These are phyloP conservation scores for Myrica gale DNA, from an alignment of 306 rosid genomes.

Conservation along the genomic window DNA sequence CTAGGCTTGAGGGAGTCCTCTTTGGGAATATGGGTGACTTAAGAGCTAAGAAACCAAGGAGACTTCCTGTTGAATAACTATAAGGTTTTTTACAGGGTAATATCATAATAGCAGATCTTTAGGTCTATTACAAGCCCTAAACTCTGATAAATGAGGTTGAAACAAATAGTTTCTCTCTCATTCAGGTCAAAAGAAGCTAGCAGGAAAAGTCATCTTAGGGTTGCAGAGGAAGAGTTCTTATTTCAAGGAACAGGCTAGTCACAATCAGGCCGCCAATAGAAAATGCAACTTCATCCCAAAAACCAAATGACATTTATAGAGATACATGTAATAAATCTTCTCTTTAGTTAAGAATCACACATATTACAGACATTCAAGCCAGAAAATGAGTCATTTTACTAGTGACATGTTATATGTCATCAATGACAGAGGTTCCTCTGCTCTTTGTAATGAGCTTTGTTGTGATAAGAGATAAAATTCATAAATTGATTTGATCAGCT, in stretches of 20 bases:
- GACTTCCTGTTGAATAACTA: neutral
- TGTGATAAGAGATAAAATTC: neutral
- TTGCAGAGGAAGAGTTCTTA: neutral
- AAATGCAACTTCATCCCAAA: neutral
- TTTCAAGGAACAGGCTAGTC: constrained; percentile 3
- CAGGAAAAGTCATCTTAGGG: neutral
- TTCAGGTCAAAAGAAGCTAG: neutral
- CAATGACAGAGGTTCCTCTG: neutral
- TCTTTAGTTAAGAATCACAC: neutral
- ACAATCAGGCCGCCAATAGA: neutral
- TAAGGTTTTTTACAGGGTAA: neutral
- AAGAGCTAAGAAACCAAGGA: neutral
- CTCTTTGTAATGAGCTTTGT: neutral
- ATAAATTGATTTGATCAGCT: no score
- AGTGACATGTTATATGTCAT: neutral
- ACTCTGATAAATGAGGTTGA: neutral
- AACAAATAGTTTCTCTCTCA: neutral
- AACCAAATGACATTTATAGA: neutral
- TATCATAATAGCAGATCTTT: neutral
- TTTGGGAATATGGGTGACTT: neutral
- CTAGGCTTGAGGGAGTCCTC: neutral
- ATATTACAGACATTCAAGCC: neutral
- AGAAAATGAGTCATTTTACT: neutral
- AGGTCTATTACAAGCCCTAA: neutral
- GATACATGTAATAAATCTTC: neutral